phyloP scores from a whole-genome alignment of 441 rosid species.

The Populus hybrid region DNA sequence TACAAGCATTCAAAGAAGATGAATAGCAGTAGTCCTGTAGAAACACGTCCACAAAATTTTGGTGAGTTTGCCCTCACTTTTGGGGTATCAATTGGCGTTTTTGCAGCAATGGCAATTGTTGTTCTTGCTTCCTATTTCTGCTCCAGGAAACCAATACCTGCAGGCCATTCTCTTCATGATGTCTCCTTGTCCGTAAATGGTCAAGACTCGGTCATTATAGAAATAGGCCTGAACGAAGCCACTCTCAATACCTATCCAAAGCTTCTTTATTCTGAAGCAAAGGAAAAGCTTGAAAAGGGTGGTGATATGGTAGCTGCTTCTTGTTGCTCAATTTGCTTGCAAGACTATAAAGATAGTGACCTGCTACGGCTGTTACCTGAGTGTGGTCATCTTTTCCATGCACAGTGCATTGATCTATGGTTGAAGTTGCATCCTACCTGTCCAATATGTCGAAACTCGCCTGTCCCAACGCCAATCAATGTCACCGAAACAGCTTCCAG shows the following conservation, averaged over 20 bases:
- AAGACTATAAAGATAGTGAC: slow-evolving; percentile 18
- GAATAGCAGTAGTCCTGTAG: not conserved
- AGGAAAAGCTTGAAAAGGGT: not conserved
- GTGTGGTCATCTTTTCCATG: slow-evolving; percentile 19
- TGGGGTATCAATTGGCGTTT: not conserved
- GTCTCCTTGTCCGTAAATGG: not conserved
- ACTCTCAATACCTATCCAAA: slow-evolving; percentile 7
- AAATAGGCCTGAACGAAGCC: slow-evolving; percentile 12
- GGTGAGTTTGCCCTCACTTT: not conserved
- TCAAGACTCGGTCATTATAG: not conserved
- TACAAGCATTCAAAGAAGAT: not conserved
- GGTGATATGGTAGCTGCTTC: not conserved
- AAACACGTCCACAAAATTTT: no score
- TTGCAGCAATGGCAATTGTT: not conserved
- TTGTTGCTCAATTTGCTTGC: slow-evolving; percentile 20
- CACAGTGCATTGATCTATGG: slow-evolving; percentile 18
- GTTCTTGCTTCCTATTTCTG: not conserved
- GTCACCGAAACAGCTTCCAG: not conserved
- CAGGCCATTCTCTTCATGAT: not conserved
- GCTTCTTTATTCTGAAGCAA: slow-evolving; percentile 3
- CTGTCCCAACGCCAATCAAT: not conserved
- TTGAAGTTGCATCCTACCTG: slow-evolving; percentile 11
- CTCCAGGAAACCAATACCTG: slow-evolving; percentile 1
- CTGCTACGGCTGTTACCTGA: slow-evolving; percentile 8
- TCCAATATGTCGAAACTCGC: slow-evolving; percentile 17